These are phyloP conservation scores for Calamus simplicifolius DNA, from an alignment of 176 grass and related monocot genomes.

Conservation along the genomic window DNA sequence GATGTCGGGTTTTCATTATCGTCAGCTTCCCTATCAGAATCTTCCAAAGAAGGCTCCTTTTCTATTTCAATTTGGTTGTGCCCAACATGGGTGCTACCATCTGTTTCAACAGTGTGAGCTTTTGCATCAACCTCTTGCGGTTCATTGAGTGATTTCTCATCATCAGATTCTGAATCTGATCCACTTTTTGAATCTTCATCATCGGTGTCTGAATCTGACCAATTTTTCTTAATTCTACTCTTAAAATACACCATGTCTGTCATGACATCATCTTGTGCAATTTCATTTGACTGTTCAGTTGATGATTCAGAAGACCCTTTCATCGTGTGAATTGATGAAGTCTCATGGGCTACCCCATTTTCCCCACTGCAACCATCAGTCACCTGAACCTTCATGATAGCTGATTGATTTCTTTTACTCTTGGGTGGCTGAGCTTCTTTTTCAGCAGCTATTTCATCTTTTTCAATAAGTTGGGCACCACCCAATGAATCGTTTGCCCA, in stretches of 20 bases:
- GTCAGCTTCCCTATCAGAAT: conserved; percentile 1
- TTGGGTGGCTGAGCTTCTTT: conserved; percentile 20
- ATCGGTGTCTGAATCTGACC: conserved; percentile 86
- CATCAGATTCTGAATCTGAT: conserved; percentile 11
- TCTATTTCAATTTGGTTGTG: conserved; percentile 20
- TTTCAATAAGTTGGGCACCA: conserved; percentile 21
- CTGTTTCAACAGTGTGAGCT: neutral
- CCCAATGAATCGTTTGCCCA: conserved; percentile 73
- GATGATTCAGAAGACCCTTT: conserved; percentile 17
- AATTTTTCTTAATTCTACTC: conserved; percentile 90
- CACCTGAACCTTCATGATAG: conserved; percentile 9
- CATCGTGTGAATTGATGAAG: neutral
- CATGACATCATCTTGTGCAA: conserved; percentile 29
- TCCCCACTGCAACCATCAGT: conserved; percentile 4
- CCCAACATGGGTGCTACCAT: conserved; percentile 23
- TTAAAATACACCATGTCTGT: conserved; percentile 82
- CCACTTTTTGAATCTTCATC: conserved; percentile 11
- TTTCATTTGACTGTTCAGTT: conserved; percentile 22
- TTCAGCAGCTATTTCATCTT: conserved; percentile 28
- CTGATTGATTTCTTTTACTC: conserved; percentile 1
- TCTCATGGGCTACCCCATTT: conserved; percentile 6
- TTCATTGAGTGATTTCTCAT: conserved; percentile 29
- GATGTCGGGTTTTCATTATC: conserved; percentile 5
- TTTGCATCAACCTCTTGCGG: conserved; percentile 22
- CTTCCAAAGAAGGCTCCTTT: conserved; percentile 8